Conservation (phyloP, 768 basidiomycete genomes). For the Xerocomellus chrysenteron region DNA sequence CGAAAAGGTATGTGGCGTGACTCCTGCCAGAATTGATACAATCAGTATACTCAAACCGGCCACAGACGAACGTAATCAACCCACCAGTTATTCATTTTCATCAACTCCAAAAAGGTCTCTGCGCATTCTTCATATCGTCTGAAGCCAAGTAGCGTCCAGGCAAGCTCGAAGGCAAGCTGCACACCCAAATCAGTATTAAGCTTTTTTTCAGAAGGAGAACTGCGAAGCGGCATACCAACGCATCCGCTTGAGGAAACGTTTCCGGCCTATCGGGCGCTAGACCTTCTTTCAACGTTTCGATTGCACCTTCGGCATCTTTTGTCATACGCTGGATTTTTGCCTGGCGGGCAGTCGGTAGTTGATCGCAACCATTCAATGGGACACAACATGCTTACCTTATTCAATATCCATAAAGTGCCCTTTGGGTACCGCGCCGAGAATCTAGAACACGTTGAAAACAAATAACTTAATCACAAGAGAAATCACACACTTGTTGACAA, state of each 20-base stretch:
- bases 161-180: slow-evolving; percentile 73
- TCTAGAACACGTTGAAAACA: slow-evolving; percentile 29
- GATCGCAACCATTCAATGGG: background rate
- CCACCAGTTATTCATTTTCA: slow-evolving; percentile 69
- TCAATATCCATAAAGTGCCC: slow-evolving; percentile 73
- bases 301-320: slow-evolving; percentile 61
- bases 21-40: slow-evolving; percentile 45
- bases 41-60: background rate
- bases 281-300: slow-evolving; percentile 57
- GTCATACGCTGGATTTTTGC: slow-evolving; percentile 78
- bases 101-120: slow-evolving; percentile 61
- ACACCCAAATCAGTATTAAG: background rate
- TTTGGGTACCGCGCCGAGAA: slow-evolving; percentile 58
- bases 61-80: slow-evolving; percentile 13
- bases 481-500: slow-evolving; percentile 59
- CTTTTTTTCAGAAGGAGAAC: background rate
- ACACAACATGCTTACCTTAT: slow-evolving; percentile 44
- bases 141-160: slow-evolving; percentile 69
- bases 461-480: background rate
- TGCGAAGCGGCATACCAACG: slow-evolving; percentile 43
- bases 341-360: slow-evolving; percentile 31
- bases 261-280: slow-evolving; percentile 50
- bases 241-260: slow-evolving; percentile 70
- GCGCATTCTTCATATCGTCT: slow-evolving; percentile 67
- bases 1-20: slow-evolving; percentile 76